Percentiles rank a stretch among this genome's conserved stretches.
Conservation (phyloP, 768 basidiomycete genomes). For the Amanita thiersii region DNA sequence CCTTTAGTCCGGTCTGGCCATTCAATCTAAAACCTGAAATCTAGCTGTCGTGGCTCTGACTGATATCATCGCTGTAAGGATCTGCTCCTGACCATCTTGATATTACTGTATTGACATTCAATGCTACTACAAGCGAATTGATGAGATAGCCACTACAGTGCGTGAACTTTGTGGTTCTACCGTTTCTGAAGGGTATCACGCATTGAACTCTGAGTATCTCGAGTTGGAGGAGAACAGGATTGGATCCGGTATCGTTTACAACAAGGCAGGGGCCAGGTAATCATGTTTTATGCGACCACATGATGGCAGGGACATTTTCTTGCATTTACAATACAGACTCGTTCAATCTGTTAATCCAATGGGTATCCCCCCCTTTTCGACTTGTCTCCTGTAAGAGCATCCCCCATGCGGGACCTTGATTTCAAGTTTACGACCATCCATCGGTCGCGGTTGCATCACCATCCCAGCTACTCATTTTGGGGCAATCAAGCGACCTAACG, state of each 20-base stretch:
- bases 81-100: not conserved
- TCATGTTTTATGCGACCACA: not conserved
- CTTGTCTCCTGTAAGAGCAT: no score
- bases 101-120: not conserved
- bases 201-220: constrained; percentile 27
- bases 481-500: no score
- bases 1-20: not conserved
- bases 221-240: constrained; percentile 24
- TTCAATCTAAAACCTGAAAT: not conserved
- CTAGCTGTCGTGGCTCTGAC: constrained; percentile 32
- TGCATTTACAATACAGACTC: no score
- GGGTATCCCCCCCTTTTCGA: no score
- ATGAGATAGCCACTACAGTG: constrained; percentile 30
- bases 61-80: constrained; percentile 27
- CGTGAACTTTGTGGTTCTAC: constrained; percentile 34
- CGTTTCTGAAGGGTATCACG: constrained; percentile 28
- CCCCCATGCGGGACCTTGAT: no score
- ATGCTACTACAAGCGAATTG: constrained; percentile 22
- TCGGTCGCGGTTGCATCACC: no score
- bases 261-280: not conserved
- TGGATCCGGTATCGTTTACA: not conserved
- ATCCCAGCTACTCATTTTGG: no score
- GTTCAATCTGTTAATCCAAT: no score
- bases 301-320: no score
- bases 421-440: no score